Conservation (phyloP, 768 basidiomycete genomes). For the Mycena rosella region DNA sequence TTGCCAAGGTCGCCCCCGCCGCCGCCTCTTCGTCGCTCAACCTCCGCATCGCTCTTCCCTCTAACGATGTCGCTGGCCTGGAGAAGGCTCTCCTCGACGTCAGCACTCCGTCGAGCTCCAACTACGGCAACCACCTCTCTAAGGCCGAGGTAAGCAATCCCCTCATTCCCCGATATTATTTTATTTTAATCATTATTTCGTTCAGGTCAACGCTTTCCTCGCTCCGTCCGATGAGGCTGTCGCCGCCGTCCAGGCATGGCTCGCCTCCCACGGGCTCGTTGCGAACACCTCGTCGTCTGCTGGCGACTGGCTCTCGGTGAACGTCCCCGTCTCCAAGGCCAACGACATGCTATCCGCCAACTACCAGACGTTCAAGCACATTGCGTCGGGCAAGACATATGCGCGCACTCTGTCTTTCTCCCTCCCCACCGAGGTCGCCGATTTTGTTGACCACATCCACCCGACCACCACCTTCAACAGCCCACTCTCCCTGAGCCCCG, state of each 20-base stretch:
- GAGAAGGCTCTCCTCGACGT: constrained; percentile 51
- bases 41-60: constrained; percentile 53
- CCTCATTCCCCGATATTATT: constrained; percentile 39
- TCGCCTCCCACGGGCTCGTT: constrained; percentile 50
- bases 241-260: constrained; percentile 58
- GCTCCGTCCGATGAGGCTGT: constrained; percentile 31
- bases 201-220: constrained; percentile 37
- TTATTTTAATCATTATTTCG: not conserved
- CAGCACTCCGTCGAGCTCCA: constrained; percentile 45
- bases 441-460: constrained; percentile 48
- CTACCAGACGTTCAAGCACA: constrained; percentile 52
- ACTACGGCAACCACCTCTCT: constrained; percentile 45
- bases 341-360: constrained; percentile 51
- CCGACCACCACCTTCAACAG: constrained; percentile 49
- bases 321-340: constrained; percentile 48
- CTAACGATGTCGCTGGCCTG: constrained; percentile 45
- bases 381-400: constrained; percentile 40
- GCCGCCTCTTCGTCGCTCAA: constrained; percentile 45
- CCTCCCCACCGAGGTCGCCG: constrained; percentile 47
- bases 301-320: constrained; percentile 52
- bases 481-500: constrained; percentile 36
- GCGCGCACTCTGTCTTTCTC: constrained; percentile 55
- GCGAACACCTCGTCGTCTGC: constrained; percentile 51
- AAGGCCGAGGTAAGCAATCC: constrained; percentile 52
- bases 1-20: constrained; percentile 47